Evolutionary conservation across 495 filamentous ascomycete genomes (phyloP).

Genomic region (Neurospora intermedia): DNA sequence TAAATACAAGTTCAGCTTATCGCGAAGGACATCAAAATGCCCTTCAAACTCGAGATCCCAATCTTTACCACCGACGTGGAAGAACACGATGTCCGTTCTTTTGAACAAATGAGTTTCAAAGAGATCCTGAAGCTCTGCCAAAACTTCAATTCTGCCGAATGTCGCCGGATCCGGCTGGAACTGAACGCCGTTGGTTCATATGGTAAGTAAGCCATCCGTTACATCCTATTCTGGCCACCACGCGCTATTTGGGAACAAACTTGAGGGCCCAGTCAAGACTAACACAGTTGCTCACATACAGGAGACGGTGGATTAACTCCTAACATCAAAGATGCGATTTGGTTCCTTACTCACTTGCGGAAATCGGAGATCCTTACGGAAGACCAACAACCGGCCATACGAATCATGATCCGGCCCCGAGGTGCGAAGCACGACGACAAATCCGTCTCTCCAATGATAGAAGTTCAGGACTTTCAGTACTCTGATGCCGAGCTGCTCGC

Average conservation of each 20-base stretch:
- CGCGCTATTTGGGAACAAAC: not conserved
- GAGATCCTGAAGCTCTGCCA: not conserved
- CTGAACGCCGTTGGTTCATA: slow-evolving; percentile 33
- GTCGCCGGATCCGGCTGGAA: slow-evolving; percentile 19
- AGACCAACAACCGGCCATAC: slow-evolving; percentile 7
- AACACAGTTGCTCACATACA: not conserved
- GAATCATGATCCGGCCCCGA: slow-evolving; percentile 38
- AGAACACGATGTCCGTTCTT: slow-evolving; percentile 12
- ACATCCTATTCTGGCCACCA: not conserved
- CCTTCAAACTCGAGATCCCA: slow-evolving; percentile 26
- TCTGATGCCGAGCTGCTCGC: slow-evolving; percentile 23
- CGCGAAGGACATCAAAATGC: not conserved
- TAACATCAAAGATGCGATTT: not conserved
- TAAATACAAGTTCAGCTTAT: not conserved
- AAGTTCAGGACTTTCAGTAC: slow-evolving; percentile 30
- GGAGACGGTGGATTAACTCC: not conserved
- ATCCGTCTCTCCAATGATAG: not conserved
- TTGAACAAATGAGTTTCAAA: slow-evolving; percentile 14
- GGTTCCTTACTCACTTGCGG: not conserved
- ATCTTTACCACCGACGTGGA: slow-evolving; percentile 23
- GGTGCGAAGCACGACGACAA: slow-evolving; percentile 6
- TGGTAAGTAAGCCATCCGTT: slow-evolving; percentile 11
- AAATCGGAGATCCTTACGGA: not conserved
- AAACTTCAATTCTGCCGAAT: not conserved
- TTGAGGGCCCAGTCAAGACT: not conserved